Conservation (phyloP, 1,284 basidiomycete species). For the Pisolithus thermaeus region DNA sequence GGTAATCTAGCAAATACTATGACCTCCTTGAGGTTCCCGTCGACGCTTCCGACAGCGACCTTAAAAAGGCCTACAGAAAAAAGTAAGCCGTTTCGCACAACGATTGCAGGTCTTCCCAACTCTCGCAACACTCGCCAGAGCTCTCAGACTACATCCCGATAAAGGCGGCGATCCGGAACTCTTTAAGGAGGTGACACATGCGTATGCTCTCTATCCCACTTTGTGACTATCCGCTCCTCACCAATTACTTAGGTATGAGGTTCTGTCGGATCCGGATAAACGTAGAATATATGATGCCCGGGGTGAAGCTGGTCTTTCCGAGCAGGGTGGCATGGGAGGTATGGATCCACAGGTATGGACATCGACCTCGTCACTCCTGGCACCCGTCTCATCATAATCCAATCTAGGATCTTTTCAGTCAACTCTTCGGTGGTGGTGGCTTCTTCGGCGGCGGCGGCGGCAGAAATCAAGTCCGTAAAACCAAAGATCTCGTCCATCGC, state of each 20-base stretch:
- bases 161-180: conserved; percentile 96
- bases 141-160: conserved; percentile 90
- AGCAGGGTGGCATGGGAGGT: conserved; percentile 86
- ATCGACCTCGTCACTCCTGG: not conserved
- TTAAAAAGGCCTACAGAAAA: conserved; percentile 95
- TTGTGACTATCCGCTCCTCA: conserved; percentile 4
- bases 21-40: conserved; percentile 81
- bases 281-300: conserved; percentile 85
- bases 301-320: conserved; percentile 89
- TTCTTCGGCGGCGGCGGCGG: conserved; percentile 52
- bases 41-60: conserved; percentile 71
- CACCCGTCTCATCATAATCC: not conserved
- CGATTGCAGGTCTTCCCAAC: too few relatives aligned
- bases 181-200: conserved; percentile 98
- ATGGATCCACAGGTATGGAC: conserved; percentile 86
- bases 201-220: conserved; percentile 68
- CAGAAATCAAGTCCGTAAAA: conserved; percentile 85
- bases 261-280: conserved; percentile 88
- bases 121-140: conserved; percentile 41
- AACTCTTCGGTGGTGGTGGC: conserved; percentile 75
- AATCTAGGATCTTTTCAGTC: conserved; percentile 89
- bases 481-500: conserved; percentile 97
- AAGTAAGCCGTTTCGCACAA: conserved; percentile 46
- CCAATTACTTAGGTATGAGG: conserved; percentile 67
- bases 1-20: conserved; percentile 70